phyloP scores from a whole-genome alignment of 2,329 filamentous ascomycete species.

The Myriosclerotinia scirpicola region DNA sequence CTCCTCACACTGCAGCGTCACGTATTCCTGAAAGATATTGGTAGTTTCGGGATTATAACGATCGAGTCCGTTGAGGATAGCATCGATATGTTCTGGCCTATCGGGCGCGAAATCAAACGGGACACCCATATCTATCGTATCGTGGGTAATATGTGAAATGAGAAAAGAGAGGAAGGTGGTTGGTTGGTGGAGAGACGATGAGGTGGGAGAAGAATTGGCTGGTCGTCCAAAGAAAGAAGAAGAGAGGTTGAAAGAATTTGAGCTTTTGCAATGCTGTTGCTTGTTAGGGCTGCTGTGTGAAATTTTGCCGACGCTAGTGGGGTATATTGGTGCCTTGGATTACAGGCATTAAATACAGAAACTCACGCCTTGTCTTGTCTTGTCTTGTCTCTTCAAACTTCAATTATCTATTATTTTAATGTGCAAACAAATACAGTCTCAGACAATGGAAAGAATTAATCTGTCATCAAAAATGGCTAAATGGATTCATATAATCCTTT shows the following conservation, averaged over 20 bases:
- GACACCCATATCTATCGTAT: slow-evolving; percentile 36
- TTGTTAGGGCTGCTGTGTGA: slow-evolving; percentile 24
- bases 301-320: slow-evolving; percentile 25
- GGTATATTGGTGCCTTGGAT: background rate
- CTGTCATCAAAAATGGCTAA: no score
- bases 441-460: background rate
- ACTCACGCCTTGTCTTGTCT: background rate
- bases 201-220: slow-evolving; percentile 21
- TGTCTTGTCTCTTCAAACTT: background rate
- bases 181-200: slow-evolving; percentile 9
- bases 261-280: slow-evolving; percentile 14
- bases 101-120: slow-evolving; percentile 86
- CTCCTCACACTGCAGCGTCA: slow-evolving; percentile 90
- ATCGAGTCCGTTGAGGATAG: slow-evolving; percentile 95
- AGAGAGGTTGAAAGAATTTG: slow-evolving; percentile 20
- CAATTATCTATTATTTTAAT: background rate
- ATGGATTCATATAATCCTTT: background rate
- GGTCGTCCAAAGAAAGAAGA: slow-evolving; percentile 20
- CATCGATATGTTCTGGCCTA: slow-evolving; percentile 86
- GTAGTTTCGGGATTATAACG: slow-evolving; percentile 99
- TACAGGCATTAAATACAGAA: background rate
- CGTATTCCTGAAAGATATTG: slow-evolving; percentile 88
- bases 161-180: background rate
- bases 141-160: background rate
- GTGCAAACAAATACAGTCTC: no score